Evolutionary conservation across 1,284 basidiomycete species (phyloP).

Genomic region (Fereydounia khargensis): DNA sequence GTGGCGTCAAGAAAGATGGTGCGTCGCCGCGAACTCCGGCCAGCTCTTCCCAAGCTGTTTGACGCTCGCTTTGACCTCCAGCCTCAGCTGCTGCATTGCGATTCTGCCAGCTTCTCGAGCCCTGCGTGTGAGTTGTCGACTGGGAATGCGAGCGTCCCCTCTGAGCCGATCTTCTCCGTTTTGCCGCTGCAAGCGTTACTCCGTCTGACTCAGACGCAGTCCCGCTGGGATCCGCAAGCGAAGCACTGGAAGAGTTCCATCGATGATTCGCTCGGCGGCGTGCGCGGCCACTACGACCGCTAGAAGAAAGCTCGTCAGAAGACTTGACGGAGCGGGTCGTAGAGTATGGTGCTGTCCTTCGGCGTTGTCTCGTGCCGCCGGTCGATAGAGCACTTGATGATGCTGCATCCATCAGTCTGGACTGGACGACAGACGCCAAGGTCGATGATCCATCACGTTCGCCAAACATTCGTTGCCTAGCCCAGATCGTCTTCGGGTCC

Average conservation of each 20-base stretch:
- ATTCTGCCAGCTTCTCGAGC: neutral
- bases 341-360: slow-evolving; percentile 15
- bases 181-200: slow-evolving; percentile 6
- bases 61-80: neutral
- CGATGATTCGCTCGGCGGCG: slow-evolving; percentile 1
- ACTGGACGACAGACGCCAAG: slow-evolving; percentile 5
- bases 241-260: slow-evolving; percentile 7
- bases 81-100: neutral
- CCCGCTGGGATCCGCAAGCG: slow-evolving; percentile 6
- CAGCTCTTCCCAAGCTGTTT: slow-evolving; percentile 8
- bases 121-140: neutral
- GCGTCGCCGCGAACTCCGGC: neutral
- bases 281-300: slow-evolving; percentile 4
- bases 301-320: slow-evolving; percentile 19
- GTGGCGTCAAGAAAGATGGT: too few relatives aligned
- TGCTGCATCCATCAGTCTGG: slow-evolving; percentile 2
- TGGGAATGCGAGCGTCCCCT: too few relatives aligned
- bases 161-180: too few relatives aligned
- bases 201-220: slow-evolving; percentile 7
- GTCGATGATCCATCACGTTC: slow-evolving; percentile 6
- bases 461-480: slow-evolving; percentile 22
- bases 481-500: slow-evolving; percentile 14
- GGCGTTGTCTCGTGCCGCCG: slow-evolving; percentile 10
- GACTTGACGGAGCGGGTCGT: slow-evolving; percentile 1
- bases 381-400: neutral